These are phyloP conservation scores for Fusarium agapanthi DNA, from an alignment of 2,329 filamentous ascomycete species.

Conservation along the genomic window DNA sequence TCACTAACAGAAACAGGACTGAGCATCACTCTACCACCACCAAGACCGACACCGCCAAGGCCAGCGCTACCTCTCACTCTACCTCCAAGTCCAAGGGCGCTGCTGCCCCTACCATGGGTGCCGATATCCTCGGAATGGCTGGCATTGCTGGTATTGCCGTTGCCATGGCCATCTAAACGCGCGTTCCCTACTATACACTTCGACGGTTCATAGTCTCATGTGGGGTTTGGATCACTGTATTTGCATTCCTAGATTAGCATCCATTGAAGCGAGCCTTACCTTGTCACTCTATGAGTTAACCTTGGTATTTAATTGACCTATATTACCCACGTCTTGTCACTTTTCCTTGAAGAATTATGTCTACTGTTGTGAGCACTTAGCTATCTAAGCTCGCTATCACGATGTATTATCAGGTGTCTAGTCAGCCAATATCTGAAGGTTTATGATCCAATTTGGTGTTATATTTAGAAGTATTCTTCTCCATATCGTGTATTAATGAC, in stretches of 20 bases:
- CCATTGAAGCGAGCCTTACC: neutral
- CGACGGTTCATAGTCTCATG: neutral
- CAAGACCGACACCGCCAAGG: neutral
- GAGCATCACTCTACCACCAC: neutral
- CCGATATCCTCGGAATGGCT: conserved; percentile 10
- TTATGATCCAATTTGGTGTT: fast-evolving
- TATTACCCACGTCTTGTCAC: neutral
- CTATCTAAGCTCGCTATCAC: neutral
- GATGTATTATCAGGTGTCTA: neutral
- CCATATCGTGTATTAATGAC: fast-evolving
- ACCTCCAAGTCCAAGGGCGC: conserved; percentile 1
- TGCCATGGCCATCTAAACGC: conserved; percentile 6
- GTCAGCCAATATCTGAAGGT: fast-evolving
- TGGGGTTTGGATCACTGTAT: neutral
- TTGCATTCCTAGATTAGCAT: conserved; percentile 1
- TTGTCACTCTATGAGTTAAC: conserved; percentile 5
- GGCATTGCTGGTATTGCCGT: conserved; percentile 11
- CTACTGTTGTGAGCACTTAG: fast-evolving
- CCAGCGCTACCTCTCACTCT: neutral
- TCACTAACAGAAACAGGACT: neutral
- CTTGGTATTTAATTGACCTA: neutral
- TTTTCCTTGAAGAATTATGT: neutral
- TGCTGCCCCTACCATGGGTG: conserved; percentile 12
- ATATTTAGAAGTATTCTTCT: no score
- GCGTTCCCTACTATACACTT: neutral